phyloP scores from a whole-genome alignment of 1,139 yeast species.

The Martiniozyma asiatica region DNA sequence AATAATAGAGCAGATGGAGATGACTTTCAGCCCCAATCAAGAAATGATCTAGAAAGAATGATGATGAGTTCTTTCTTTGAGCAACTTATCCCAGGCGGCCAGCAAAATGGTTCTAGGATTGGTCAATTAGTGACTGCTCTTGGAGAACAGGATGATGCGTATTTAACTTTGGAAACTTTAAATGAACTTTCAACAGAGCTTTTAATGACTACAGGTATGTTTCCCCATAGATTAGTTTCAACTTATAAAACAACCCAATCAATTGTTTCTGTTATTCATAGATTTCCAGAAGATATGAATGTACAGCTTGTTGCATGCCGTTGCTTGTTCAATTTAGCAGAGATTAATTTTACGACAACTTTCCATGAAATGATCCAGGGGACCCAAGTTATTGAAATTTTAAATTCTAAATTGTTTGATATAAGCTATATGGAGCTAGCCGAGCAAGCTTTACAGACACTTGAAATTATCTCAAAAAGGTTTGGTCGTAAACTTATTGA shows the following conservation, averaged over 20 bases:
- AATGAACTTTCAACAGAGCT: slow-evolving; percentile 52
- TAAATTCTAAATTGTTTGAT: slow-evolving; percentile 59
- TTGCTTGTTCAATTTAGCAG: slow-evolving; percentile 71
- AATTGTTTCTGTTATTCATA: slow-evolving; percentile 47
- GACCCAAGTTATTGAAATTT: slow-evolving; percentile 53
- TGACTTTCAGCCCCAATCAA: too few relatives aligned
- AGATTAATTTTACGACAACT: slow-evolving; percentile 45
- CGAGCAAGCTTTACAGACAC: slow-evolving; percentile 77
- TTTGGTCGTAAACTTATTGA: slow-evolving; percentile 38
- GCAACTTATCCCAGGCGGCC: slow-evolving; percentile 5
- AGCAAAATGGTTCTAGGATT: slow-evolving; percentile 4
- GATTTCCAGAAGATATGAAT: slow-evolving; percentile 60
- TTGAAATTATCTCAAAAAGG: slow-evolving; percentile 55
- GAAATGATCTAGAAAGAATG: slow-evolving; percentile 3
- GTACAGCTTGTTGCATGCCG: slow-evolving; percentile 76
- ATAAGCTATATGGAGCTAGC: slow-evolving; percentile 82
- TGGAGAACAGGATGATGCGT: slow-evolving; percentile 34
- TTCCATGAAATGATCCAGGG: slow-evolving; percentile 53
- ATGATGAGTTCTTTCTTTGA: slow-evolving; percentile 8
- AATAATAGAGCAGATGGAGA: too few relatives aligned
- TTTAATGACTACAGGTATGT: slow-evolving; percentile 50
- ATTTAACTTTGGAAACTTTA: slow-evolving; percentile 40
- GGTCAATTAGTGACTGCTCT: slow-evolving; percentile 32
- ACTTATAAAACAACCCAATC: slow-evolving; percentile 42
- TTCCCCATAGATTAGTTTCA: slow-evolving; percentile 58